A percentile compares a stretch with the other conserved stretches of the same genome.
Conservation (phyloP, 495 filamentous ascomycete genomes). For the Penicillium goetzii region DNA sequence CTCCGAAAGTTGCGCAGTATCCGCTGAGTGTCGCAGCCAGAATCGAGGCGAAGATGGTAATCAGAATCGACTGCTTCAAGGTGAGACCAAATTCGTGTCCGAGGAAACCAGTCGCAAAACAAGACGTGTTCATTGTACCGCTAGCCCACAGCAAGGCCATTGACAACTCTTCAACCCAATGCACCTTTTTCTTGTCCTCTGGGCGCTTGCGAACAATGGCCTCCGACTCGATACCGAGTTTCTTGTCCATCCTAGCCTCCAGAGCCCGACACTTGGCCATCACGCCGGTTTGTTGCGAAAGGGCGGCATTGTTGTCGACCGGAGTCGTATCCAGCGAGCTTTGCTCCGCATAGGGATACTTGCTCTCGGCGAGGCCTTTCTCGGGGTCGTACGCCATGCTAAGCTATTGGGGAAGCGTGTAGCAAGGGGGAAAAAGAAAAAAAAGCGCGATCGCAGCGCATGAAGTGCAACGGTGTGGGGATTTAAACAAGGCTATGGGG, state of each 20-base stretch:
- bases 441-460: background rate
- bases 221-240: conserved; percentile 54
- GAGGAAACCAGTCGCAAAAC: conserved; percentile 50
- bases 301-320: conserved; percentile 6
- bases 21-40: conserved; percentile 20
- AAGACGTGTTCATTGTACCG: conserved; percentile 58
- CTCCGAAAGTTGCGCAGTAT: conserved; percentile 61
- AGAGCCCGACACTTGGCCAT: conserved; percentile 41
- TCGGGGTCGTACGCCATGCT: conserved; percentile 20
- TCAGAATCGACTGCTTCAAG: conserved; percentile 39
- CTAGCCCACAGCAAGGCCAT: conserved; percentile 57
- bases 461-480: background rate
- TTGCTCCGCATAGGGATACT: conserved; percentile 14
- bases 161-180: conserved; percentile 39
- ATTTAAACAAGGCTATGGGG: conserved; percentile 13
- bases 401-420: background rate
- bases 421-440: background rate
- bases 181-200: conserved; percentile 39
- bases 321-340: conserved; percentile 10
- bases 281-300: conserved; percentile 20
- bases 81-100: conserved; percentile 43
- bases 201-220: conserved; percentile 53
- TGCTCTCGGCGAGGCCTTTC: conserved; percentile 17
- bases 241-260: conserved; percentile 52
- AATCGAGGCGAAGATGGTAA: conserved; percentile 41